phyloP scores from a whole-genome alignment of 1,284 basidiomycete genomes.

The Clitocybe nebularis region DNA sequence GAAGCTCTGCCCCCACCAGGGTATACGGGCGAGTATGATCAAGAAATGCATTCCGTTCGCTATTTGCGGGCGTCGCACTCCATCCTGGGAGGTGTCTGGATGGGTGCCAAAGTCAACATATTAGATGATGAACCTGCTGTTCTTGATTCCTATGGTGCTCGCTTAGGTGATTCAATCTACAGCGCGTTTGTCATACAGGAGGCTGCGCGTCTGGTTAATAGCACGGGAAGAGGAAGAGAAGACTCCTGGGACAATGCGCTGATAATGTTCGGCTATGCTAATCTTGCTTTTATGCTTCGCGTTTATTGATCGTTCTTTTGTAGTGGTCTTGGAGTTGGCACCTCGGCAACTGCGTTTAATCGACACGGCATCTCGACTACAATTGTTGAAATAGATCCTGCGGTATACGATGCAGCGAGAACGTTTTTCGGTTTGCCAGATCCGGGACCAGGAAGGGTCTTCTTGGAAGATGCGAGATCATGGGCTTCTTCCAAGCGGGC shows the following conservation, averaged over 20 bases:
- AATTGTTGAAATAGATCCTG: conserved; percentile 83
- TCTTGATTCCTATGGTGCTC: conserved; percentile 50
- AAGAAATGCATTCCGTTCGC: conserved; percentile 53
- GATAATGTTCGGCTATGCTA: conserved; percentile 55
- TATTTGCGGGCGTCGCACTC: conserved; percentile 88
- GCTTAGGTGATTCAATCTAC: conserved; percentile 78
- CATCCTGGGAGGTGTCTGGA: conserved; percentile 87
- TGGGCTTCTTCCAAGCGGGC: conserved; percentile 50
- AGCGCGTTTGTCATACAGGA: conserved; percentile 84
- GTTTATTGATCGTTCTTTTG: not conserved
- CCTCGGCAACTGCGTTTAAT: conserved; percentile 70
- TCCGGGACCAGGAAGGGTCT: conserved; percentile 51
- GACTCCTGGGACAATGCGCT: conserved; percentile 49
- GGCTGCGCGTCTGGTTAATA: conserved; percentile 65
- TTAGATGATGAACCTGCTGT: conserved; percentile 37
- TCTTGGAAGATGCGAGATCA: conserved; percentile 70
- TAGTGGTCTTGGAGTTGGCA: conserved; percentile 81
- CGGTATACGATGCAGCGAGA: conserved; percentile 79
- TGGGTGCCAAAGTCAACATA: conserved; percentile 44
- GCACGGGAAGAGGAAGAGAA: conserved; percentile 31
- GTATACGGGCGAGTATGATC: conserved; percentile 25
- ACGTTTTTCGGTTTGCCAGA: conserved; percentile 75
- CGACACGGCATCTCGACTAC: conserved; percentile 67
- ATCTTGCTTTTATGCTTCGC: not conserved
- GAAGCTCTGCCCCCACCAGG: conserved; percentile 50